Conservation (phyloP, 2,329 filamentous ascomycete genomes). For the Colletotrichum ledebouriae region DNA sequence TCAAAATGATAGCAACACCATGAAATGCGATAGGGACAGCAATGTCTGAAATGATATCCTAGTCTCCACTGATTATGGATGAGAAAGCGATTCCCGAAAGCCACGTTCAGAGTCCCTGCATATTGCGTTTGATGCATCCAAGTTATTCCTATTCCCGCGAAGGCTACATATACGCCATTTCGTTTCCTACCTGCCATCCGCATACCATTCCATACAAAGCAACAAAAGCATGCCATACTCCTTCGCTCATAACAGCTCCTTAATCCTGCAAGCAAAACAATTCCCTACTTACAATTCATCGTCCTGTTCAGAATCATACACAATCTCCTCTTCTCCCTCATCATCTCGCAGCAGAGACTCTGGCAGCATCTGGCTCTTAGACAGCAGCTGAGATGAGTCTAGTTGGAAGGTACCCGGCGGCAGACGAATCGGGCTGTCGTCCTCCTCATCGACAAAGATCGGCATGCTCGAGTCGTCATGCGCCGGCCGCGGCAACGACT, state of each 20-base stretch:
- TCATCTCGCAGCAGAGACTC: conserved; percentile 59
- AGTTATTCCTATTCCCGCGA: background rate
- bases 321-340: conserved; percentile 43
- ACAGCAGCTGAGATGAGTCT: conserved; percentile 62
- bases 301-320: conserved; percentile 42
- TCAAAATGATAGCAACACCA: background rate
- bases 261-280: background rate
- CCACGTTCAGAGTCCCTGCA: too few species aligned
- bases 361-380: conserved; percentile 67
- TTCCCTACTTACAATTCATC: conserved; percentile 20
- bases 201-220: background rate
- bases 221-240: conserved; percentile 13
- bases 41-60: too few species aligned
- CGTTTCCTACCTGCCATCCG: background rate
- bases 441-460: conserved; percentile 43
- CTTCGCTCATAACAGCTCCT: conserved; percentile 14
- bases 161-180: background rate
- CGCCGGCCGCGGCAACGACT: conserved; percentile 45
- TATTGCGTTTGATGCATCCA: too few species aligned
- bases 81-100: too few species aligned
- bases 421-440: conserved; percentile 44
- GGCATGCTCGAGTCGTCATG: conserved; percentile 45
- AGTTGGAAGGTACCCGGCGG: conserved; percentile 45
- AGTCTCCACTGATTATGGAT: too few species aligned
- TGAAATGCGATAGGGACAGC: background rate